These are phyloP conservation scores for Fusarium beomiforme DNA, from an alignment of 2,329 filamentous ascomycete species.

Conservation along the genomic window DNA sequence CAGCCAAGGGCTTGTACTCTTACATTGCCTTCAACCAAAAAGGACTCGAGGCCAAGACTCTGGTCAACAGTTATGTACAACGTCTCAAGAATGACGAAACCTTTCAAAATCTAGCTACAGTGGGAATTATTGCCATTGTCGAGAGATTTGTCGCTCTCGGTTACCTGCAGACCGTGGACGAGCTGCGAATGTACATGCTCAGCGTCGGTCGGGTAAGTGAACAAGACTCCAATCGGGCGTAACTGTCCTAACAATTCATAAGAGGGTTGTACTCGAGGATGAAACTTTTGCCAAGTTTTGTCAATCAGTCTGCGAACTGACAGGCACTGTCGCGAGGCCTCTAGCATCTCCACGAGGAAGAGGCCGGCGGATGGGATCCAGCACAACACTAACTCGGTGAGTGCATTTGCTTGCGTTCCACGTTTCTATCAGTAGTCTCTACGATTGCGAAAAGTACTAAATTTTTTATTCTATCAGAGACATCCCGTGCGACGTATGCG, in stretches of 20 bases:
- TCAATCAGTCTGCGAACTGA: not conserved
- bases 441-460: too few relatives aligned
- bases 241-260: fast-evolving
- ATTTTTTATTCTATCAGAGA: not conserved
- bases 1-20: not conserved
- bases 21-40: not conserved
- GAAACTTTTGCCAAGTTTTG: not conserved
- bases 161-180: not conserved
- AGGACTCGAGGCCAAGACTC: not conserved
- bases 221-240: fast-evolving
- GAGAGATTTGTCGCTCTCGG: not conserved
- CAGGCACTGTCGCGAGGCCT: fast-evolving
- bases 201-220: not conserved
- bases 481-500: not conserved
- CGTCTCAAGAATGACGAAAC: fast-evolving
- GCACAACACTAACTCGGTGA: fast-evolving
- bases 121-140: fast-evolving
- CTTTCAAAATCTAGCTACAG: fast-evolving
- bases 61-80: not conserved
- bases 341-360: not conserved
- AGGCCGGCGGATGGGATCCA: fast-evolving
- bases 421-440: too few relatives aligned
- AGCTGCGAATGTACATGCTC: not conserved
- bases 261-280: not conserved
- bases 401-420: fast-evolving